Evolutionary conservation across 2,329 filamentous ascomycete genomes (phyloP).

Genomic region (Blumeria graminis): DNA sequence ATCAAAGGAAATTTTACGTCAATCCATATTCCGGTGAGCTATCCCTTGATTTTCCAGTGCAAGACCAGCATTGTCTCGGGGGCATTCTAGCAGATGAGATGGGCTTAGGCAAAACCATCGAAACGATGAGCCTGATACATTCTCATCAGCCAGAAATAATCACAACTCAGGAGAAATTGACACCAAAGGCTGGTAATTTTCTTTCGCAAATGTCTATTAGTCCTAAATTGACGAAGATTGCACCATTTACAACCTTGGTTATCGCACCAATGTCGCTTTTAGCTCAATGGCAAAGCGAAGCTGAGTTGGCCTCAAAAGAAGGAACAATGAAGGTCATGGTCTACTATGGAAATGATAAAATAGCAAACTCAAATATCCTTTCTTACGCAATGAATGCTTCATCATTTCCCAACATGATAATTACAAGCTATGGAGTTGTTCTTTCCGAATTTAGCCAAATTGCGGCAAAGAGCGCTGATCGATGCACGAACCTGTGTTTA

Average conservation of each 20-base stretch:
- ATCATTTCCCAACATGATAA: conserved; percentile 67
- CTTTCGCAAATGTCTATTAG: conserved; percentile 36
- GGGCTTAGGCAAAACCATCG: conserved; percentile 94
- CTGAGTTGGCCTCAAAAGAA: conserved; percentile 65
- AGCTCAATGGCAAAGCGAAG: conserved; percentile 93
- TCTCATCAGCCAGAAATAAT: conserved; percentile 42
- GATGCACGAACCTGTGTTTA: conserved; percentile 42
- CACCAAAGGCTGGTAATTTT: conserved; percentile 25
- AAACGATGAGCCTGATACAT: conserved; percentile 89
- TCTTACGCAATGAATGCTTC: conserved; percentile 52
- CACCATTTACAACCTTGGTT: conserved; percentile 77
- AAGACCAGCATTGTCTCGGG: conserved; percentile 84
- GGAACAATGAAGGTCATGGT: conserved; percentile 66
- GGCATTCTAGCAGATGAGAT: conserved; percentile 92
- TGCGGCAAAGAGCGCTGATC: conserved; percentile 37
- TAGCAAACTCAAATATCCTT: conserved; percentile 48
- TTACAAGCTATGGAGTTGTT: conserved; percentile 84
- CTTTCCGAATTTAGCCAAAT: conserved; percentile 73
- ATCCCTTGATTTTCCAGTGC: conserved; percentile 70
- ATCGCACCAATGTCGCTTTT: conserved; percentile 92
- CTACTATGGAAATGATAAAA: conserved; percentile 81
- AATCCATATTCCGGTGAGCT: conserved; percentile 94
- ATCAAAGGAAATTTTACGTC: conserved; percentile 62
- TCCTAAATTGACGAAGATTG: conserved; percentile 33
- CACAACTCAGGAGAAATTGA: conserved; percentile 14